Percentiles rank a stretch among this genome's conserved stretches.
Evolutionary conservation across 208 protist genomes (phyloP).

Genomic region (Leishmania guyanensis): DNA sequence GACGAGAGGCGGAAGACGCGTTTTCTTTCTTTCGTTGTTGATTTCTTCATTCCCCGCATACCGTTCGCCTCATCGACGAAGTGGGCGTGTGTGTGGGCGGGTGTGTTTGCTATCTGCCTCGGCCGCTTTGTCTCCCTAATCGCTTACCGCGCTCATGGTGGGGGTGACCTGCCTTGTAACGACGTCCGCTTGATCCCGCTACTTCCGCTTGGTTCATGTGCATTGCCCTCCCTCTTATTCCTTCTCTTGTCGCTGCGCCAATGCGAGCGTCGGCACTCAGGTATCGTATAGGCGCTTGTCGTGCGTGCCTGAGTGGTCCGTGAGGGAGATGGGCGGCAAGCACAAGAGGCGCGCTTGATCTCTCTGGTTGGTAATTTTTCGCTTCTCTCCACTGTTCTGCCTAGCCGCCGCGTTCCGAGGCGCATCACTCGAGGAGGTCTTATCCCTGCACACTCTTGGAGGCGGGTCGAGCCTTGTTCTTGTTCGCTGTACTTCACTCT

Average conservation of each 20-base stretch:
- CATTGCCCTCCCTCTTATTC: neutral
- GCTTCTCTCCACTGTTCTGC: neutral
- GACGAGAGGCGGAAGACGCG: neutral
- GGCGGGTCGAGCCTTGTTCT: neutral
- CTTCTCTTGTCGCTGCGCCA: neutral
- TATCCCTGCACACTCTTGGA: neutral
- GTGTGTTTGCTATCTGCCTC: neutral
- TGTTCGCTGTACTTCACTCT: neutral
- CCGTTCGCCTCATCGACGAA: neutral
- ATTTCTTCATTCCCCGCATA: neutral
- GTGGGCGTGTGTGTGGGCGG: neutral
- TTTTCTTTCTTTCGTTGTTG: neutral
- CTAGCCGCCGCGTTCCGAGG: neutral
- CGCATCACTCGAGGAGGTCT: neutral
- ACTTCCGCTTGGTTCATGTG: neutral
- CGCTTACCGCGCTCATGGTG: neutral
- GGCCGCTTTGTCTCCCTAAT: neutral
- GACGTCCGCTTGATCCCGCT: neutral
- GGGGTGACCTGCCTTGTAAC: neutral
- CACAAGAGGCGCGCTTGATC: neutral
- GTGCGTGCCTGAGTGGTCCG: neutral
- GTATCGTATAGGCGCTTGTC: neutral
- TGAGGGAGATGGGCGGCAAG: neutral
- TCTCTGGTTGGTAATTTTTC: neutral
- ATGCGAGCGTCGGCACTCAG: neutral